These are phyloP conservation scores for Fraxinus floribunda DNA, from an alignment of 305 asterid genomes.

Conservation along the genomic window DNA sequence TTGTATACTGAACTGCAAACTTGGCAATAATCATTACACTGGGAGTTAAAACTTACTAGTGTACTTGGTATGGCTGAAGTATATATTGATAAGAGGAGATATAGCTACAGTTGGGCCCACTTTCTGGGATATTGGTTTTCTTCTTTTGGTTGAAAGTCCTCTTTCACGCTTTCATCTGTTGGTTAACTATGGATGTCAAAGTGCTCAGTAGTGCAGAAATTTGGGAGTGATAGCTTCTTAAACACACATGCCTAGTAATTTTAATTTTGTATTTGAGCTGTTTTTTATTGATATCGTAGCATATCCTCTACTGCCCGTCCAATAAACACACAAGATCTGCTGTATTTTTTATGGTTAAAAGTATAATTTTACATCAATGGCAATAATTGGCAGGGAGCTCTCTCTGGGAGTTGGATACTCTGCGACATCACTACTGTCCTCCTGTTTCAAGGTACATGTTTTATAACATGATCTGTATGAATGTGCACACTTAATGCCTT, in stretches of 20 bases:
- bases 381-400: constrained; percentile 70
- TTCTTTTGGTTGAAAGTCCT: background rate
- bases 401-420: constrained; percentile 87
- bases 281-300: background rate
- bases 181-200: background rate
- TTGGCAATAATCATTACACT: background rate
- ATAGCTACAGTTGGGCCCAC: background rate
- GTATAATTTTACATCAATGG: constrained; percentile 6
- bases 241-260: background rate
- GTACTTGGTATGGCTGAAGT: background rate
- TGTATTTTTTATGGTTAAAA: background rate
- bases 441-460: constrained; percentile 69
- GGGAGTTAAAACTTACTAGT: background rate
- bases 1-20: background rate
- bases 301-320: background rate
- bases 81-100: background rate
- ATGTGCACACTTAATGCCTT: constrained; percentile 1
- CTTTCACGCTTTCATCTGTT: background rate
- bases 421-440: constrained; percentile 79
- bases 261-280: background rate
- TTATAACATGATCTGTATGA: background rate
- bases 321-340: background rate
- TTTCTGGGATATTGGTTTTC: background rate
- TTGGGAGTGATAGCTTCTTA: background rate
- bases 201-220: background rate